A percentile compares a stretch with the other conserved stretches of the same genome.
phyloP scores from a whole-genome alignment of 2,329 filamentous ascomycete species.

The Metarhizium humberi region DNA sequence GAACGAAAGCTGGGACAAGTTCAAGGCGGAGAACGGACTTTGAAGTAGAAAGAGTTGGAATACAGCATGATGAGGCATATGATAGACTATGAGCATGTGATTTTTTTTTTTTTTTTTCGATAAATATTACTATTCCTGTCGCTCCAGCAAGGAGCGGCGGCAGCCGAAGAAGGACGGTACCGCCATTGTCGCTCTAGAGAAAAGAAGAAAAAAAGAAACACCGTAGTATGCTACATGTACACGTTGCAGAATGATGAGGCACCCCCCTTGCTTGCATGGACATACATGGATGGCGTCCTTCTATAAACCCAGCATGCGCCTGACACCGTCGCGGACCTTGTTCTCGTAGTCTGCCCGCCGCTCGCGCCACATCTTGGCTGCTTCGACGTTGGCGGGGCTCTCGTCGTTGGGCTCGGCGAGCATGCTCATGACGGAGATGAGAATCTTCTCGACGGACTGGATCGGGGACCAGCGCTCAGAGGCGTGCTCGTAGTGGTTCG shows the following conservation, averaged over 20 bases:
- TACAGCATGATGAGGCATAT: slow-evolving; percentile 2
- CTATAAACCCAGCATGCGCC: slow-evolving; percentile 65
- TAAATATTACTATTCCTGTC: neutral
- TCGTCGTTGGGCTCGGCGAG: slow-evolving; percentile 95
- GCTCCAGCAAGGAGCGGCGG: neutral
- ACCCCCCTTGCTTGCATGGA: neutral
- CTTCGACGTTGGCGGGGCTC: slow-evolving; percentile 91
- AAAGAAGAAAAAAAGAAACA: slow-evolving; percentile 6
- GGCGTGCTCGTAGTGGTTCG: slow-evolving; percentile 95
- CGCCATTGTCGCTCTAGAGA: slow-evolving; percentile 1
- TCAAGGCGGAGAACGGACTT: slow-evolving; percentile 59
- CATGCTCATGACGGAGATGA: slow-evolving; percentile 98
- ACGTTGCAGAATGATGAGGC: neutral
- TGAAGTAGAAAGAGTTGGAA: slow-evolving; percentile 17
- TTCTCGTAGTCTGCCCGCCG: slow-evolving; percentile 74
- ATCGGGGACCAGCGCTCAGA: slow-evolving; percentile 95
- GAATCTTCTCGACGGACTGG: slow-evolving; percentile 94
- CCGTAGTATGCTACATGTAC: slow-evolving; percentile 12
- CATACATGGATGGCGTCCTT: neutral
- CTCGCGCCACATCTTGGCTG: slow-evolving; percentile 93
- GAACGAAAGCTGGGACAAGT: slow-evolving; percentile 67
- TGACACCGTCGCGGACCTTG: slow-evolving; percentile 74
- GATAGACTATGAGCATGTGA: neutral
- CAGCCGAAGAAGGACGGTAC: neutral
- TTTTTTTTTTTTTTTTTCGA: neutral